Evolutionary conservation across 2,329 filamentous ascomycete species (phyloP).

Genomic region (Diaporthe ilicicola): DNA sequence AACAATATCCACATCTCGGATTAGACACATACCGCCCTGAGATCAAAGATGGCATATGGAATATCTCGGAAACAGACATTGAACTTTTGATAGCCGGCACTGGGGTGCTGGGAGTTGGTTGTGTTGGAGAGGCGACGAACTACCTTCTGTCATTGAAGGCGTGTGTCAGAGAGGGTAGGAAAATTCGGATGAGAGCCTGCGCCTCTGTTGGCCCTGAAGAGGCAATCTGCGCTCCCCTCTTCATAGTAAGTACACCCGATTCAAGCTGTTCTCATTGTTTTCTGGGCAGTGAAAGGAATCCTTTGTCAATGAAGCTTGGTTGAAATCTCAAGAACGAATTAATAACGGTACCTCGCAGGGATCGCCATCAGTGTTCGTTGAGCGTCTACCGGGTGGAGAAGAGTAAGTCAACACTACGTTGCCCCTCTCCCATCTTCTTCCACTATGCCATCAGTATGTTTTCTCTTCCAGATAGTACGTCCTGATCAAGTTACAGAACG

Average conservation of each 20-base stretch:
- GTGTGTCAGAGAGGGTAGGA: not conserved
- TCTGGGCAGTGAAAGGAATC: too few species aligned
- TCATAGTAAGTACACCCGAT: not conserved
- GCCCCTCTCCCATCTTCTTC: too few species aligned
- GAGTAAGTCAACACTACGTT: not conserved
- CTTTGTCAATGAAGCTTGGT: too few species aligned
- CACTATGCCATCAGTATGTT: rapidly evolving
- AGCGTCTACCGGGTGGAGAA: not conserved
- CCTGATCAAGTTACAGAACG: not conserved
- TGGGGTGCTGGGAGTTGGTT: constrained; percentile 3
- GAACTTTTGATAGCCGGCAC: not conserved
- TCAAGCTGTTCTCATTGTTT: not conserved
- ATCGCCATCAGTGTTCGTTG: not conserved
- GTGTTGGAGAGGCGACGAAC: not conserved
- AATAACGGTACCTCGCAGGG: not conserved
- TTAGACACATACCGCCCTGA: not conserved
- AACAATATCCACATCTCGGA: not conserved
- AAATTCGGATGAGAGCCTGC: not conserved
- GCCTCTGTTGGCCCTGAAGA: not conserved
- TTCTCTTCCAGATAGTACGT: rapidly evolving
- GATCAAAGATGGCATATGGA: not conserved
- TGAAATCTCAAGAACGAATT: not conserved
- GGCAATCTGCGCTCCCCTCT: not conserved
- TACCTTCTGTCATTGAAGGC: not conserved
- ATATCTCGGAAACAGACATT: not conserved